Conservation (phyloP, 2,329 filamentous ascomycete species). For the Epichloe sylvatica region DNA sequence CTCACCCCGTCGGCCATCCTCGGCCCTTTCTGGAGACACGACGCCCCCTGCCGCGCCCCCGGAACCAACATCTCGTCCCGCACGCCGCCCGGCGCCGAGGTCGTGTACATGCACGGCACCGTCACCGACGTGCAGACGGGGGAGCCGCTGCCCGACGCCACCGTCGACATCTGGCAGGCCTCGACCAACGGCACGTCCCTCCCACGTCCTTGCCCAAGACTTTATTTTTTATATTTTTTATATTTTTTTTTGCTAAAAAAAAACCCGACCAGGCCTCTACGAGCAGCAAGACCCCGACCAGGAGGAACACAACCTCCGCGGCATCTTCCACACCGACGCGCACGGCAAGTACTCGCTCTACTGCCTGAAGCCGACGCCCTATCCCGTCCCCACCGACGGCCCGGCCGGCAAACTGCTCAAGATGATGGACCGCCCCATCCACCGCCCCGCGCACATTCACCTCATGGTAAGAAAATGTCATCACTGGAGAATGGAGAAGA, state of each 20-base stretch:
- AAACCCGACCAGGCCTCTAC: slow-evolving; percentile 31
- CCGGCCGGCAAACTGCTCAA: slow-evolving; percentile 38
- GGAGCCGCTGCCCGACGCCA: slow-evolving; percentile 48
- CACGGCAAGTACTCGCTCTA: slow-evolving; percentile 51
- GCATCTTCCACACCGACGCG: slow-evolving; percentile 53
- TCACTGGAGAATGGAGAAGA: no score
- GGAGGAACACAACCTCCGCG: slow-evolving; percentile 59
- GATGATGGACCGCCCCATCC: slow-evolving; percentile 41
- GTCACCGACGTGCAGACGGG: slow-evolving; percentile 44
- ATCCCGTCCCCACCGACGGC: slow-evolving; percentile 36
- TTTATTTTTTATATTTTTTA: no score
- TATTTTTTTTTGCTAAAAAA: no score
- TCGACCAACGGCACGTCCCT: slow-evolving; percentile 46
- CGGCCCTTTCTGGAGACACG: slow-evolving; percentile 69
- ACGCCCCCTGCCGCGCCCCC: slow-evolving; percentile 56
- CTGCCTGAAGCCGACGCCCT: slow-evolving; percentile 45
- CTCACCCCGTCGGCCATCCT: slow-evolving; percentile 67
- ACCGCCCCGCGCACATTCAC: slow-evolving; percentile 46
- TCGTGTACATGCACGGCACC: slow-evolving; percentile 51
- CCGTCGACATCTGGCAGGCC: slow-evolving; percentile 68
- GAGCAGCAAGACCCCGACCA: slow-evolving; percentile 63
- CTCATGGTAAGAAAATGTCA: slow-evolving; percentile 29
- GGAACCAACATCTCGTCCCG: slow-evolving; percentile 51
- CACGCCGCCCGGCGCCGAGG: slow-evolving; percentile 33
- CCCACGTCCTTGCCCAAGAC: no score